Evolutionary conservation across 2,329 filamentous ascomycete species (phyloP).

Genomic region (Arthrinium puccinioides): DNA sequence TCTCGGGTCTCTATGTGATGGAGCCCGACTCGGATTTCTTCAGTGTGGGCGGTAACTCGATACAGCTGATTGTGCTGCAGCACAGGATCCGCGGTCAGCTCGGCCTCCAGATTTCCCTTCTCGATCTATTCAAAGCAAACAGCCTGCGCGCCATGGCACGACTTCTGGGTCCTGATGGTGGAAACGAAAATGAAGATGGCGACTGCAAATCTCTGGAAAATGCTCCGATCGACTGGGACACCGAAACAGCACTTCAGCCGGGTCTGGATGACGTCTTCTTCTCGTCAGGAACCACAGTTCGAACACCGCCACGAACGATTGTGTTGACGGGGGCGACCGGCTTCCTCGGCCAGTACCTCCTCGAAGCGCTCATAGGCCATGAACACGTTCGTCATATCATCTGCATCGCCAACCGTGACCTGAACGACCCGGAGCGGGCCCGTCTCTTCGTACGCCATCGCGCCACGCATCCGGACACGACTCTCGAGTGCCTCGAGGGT

Average conservation of each 20-base stretch:
- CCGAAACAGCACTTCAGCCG: slow-evolving; percentile 20
- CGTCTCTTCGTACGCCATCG: not conserved
- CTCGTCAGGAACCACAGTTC: not conserved
- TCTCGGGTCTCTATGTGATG: not conserved
- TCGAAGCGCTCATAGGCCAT: slow-evolving; percentile 25
- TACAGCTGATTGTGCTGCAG: slow-evolving; percentile 31
- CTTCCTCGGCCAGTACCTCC: slow-evolving; percentile 30
- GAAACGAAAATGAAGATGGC: not conserved
- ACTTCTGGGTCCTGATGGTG: slow-evolving; percentile 15
- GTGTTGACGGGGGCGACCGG: slow-evolving; percentile 31
- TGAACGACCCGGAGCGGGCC: not conserved
- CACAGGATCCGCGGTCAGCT: slow-evolving; percentile 24
- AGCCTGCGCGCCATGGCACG: slow-evolving; percentile 32
- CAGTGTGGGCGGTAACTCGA: slow-evolving; percentile 30
- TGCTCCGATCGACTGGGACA: slow-evolving; percentile 28
- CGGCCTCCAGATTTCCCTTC: slow-evolving; percentile 20
- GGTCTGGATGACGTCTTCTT: not conserved
- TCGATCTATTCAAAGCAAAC: slow-evolving; percentile 27
- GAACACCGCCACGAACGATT: slow-evolving; percentile 10
- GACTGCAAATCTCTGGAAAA: not conserved
- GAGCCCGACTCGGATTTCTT: slow-evolving; percentile 29
- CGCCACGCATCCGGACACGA: not conserved
- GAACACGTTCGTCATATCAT: slow-evolving; percentile 27
- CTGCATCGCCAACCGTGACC: slow-evolving; percentile 31
- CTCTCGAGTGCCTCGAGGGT: slow-evolving; percentile 2